Conservation (phyloP, 2,329 filamentous ascomycete genomes). For the Graphilbum fragrans region DNA sequence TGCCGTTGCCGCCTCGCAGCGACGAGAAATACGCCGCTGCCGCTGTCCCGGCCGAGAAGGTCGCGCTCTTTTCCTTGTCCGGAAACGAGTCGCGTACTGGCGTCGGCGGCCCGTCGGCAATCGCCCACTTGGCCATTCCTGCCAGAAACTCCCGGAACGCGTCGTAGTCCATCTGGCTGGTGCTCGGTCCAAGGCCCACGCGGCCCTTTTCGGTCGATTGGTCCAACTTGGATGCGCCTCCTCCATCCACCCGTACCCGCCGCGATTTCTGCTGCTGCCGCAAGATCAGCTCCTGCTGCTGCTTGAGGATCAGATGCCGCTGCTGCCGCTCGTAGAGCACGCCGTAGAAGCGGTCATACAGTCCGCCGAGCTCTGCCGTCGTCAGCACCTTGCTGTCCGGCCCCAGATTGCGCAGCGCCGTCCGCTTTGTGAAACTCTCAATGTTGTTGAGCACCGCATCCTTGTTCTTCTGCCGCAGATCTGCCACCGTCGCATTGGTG, state of each 20-base stretch:
- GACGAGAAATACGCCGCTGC: not conserved
- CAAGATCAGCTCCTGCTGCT: slow-evolving; percentile 75
- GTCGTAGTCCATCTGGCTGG: slow-evolving; percentile 93
- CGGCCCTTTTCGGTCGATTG: slow-evolving; percentile 57
- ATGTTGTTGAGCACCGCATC: slow-evolving; percentile 90
- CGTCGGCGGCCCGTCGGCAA: slow-evolving; percentile 67
- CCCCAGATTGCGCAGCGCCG: slow-evolving; percentile 87
- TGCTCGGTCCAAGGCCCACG: slow-evolving; percentile 78
- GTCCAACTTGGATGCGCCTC: not conserved
- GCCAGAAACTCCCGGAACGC: slow-evolving; percentile 91
- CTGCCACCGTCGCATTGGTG: slow-evolving; percentile 83
- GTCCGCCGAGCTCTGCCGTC: slow-evolving; percentile 70
- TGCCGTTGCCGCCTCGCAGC: not conserved
- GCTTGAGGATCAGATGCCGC: slow-evolving; percentile 62
- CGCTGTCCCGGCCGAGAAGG: slow-evolving; percentile 27
- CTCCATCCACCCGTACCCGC: slow-evolving; percentile 23
- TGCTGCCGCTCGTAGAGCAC: slow-evolving; percentile 88
- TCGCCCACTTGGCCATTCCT: slow-evolving; percentile 81
- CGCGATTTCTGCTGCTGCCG: slow-evolving; percentile 51
- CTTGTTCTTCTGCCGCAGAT: slow-evolving; percentile 85
- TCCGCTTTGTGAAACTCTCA: slow-evolving; percentile 93
- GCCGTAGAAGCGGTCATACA: slow-evolving; percentile 92
- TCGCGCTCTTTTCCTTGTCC: slow-evolving; percentile 44
- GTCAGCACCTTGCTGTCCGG: slow-evolving; percentile 89
- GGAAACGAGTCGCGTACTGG: slow-evolving; percentile 33